These are phyloP conservation scores for Nigrospora oryzae DNA, from an alignment of 2,329 filamentous ascomycete species.

Conservation along the genomic window DNA sequence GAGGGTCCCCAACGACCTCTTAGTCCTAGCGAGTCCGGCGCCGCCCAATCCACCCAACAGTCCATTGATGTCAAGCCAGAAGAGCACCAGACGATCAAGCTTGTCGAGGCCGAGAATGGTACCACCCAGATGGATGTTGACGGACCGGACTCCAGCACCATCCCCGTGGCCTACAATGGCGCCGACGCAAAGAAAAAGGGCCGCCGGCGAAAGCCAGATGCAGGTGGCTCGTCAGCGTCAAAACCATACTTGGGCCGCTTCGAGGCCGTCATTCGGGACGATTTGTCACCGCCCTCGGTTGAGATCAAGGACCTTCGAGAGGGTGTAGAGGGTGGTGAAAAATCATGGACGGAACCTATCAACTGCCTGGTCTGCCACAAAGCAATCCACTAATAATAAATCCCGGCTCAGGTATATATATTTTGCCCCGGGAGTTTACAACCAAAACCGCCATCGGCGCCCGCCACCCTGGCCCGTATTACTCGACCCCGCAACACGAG, in stretches of 20 bases:
- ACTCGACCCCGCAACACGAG: too few species aligned
- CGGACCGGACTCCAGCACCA: conserved; percentile 24
- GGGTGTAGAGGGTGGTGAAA: conserved; percentile 37
- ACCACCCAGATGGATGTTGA: conserved; percentile 12
- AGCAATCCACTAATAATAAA: conserved; percentile 29
- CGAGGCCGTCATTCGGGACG: conserved; percentile 38
- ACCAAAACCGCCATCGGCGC: too few species aligned
- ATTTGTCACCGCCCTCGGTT: conserved; percentile 36
- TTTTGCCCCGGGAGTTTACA: too few species aligned
- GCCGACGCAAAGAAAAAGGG: conserved; percentile 21
- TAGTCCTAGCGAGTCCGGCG: conserved; percentile 42
- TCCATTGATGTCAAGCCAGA: conserved; percentile 45
- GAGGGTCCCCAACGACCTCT: conserved; percentile 33
- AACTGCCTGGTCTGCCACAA: conserved; percentile 41
- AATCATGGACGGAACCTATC: conserved; percentile 43
- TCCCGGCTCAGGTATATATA: too few species aligned
- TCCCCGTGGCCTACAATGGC: conserved; percentile 17
- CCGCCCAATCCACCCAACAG: conserved; percentile 37
- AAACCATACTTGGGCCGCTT: conserved; percentile 46
- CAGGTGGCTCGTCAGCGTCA: conserved; percentile 17
- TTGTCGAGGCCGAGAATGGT: conserved; percentile 20
- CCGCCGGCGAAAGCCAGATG: conserved; percentile 29
- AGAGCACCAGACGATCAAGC: conserved; percentile 22
- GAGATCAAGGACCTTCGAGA: conserved; percentile 44
- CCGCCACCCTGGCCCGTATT: too few species aligned